These are phyloP conservation scores for Kitagawia praeruptora DNA, from an alignment of 129 eudicot species.

Conservation along the genomic window DNA sequence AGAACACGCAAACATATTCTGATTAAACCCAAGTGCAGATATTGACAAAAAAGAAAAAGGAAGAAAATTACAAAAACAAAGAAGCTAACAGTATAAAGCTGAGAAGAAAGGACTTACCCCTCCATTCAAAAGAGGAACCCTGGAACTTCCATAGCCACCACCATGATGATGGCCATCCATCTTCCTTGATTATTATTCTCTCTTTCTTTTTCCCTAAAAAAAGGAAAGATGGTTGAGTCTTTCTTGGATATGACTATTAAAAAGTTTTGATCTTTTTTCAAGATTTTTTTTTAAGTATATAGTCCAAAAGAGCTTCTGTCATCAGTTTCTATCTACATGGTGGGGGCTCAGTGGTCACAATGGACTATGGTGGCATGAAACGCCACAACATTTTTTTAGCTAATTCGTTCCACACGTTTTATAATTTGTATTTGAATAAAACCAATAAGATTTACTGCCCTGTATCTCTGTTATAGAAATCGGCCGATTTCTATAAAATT, in stretches of 20 bases:
- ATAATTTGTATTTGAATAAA: too few relatives aligned
- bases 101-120: conserved; percentile 25
- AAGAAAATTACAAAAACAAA: not conserved
- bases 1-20: not conserved
- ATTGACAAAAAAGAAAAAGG: not conserved
- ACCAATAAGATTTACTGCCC: too few relatives aligned
- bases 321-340: not conserved
- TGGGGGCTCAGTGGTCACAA: too few relatives aligned
- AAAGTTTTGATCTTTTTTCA: not conserved
- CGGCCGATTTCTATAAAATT: too few relatives aligned
- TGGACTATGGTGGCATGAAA: too few relatives aligned
- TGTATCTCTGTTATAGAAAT: too few relatives aligned
- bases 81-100: not conserved
- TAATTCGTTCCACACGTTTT: too few relatives aligned
- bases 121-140: conserved; percentile 47
- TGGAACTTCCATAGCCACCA: conserved; percentile 23
- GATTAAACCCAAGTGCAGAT: not conserved
- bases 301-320: conserved; percentile 2
- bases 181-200: not conserved
- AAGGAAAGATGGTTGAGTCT: not conserved
- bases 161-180: conserved; percentile 24
- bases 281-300: not conserved
- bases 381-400: too few relatives aligned
- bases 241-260: not conserved
- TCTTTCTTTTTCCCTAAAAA: not conserved